Conservation (phyloP, 805 yeast genomes). For the Suhomyces sp. region DNA sequence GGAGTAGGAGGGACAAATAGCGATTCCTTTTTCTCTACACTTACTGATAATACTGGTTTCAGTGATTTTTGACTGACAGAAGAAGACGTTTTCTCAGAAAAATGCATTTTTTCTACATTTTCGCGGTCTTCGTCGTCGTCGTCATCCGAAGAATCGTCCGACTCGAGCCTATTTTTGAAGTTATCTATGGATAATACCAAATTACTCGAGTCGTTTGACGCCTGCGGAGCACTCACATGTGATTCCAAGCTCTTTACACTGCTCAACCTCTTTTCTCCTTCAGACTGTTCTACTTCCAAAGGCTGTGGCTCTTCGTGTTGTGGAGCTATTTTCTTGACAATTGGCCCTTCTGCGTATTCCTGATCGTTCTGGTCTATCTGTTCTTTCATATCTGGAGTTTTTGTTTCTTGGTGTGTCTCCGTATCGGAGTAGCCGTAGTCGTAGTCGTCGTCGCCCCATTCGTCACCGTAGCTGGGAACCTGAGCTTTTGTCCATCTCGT, state of each 20-base stretch:
- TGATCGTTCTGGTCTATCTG: background rate
- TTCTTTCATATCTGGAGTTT: background rate
- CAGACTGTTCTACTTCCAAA: background rate
- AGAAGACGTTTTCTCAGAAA: background rate
- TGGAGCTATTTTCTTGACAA: background rate
- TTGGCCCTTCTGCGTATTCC: background rate
- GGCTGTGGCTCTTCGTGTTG: background rate
- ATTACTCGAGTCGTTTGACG: conserved; percentile 8
- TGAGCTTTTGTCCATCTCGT: conserved; percentile 43
- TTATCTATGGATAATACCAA: conserved; percentile 38
- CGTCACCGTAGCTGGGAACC: conserved; percentile 43
- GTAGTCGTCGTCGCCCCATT: conserved; percentile 33
- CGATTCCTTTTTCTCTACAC: background rate
- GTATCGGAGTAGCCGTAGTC: conserved; percentile 1
- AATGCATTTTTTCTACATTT: background rate
- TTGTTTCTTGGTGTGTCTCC: background rate
- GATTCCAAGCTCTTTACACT: background rate
- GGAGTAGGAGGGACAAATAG: conserved; percentile 29
- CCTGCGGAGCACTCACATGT: background rate
- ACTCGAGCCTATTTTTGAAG: conserved; percentile 10
- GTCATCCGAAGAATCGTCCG: conserved; percentile 8
- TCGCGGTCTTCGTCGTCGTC: background rate
- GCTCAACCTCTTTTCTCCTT: background rate
- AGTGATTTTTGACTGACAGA: background rate
- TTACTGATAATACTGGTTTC: background rate